phyloP scores from a whole-genome alignment of 345 rosid genomes.

The Viola odorata region DNA sequence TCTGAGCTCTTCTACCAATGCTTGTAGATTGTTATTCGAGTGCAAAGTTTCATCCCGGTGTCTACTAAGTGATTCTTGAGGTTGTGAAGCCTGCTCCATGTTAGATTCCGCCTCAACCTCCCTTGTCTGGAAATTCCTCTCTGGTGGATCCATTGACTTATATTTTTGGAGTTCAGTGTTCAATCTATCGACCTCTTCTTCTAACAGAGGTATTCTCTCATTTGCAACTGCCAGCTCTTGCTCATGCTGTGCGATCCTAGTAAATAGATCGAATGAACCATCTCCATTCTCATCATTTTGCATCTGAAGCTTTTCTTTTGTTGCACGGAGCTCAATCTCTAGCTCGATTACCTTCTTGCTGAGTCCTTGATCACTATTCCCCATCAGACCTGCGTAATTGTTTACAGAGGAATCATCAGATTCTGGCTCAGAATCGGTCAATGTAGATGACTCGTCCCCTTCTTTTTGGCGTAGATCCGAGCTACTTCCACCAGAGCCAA shows the following conservation, averaged over 20 bases:
- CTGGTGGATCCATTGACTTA: conserved; percentile 19
- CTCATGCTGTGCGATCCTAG: conserved; percentile 27
- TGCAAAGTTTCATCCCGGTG: conserved; percentile 16
- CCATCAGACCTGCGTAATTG: conserved; percentile 28
- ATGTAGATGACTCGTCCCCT: conserved; percentile 56
- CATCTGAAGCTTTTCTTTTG: conserved; percentile 22
- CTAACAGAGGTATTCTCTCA: conserved; percentile 41
- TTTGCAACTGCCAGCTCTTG: conserved; percentile 44
- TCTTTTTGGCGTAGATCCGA: conserved; percentile 50
- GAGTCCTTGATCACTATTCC: conserved; percentile 19
- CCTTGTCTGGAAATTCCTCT: conserved; percentile 18
- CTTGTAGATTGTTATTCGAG: conserved; percentile 21
- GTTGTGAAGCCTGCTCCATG: conserved; percentile 25
- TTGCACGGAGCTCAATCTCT: conserved; percentile 25
- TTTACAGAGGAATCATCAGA: conserved; percentile 51
- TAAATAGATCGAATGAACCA: conserved; percentile 26
- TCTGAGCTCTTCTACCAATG: conserved; percentile 52
- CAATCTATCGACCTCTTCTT: conserved; percentile 49
- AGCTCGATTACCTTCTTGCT: conserved; percentile 26
- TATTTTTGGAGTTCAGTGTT: conserved; percentile 37
- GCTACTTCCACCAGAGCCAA: conserved; percentile 44
- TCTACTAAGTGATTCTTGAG: no score
- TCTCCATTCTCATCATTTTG: conserved; percentile 31
- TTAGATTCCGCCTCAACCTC: conserved; percentile 31
- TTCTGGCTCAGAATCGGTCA: conserved; percentile 75